Percentiles rank a stretch among this genome's conserved stretches.
Evolutionary conservation across 2,329 filamentous ascomycete species (phyloP).

Genomic region (Biscogniauxia sp.): DNA sequence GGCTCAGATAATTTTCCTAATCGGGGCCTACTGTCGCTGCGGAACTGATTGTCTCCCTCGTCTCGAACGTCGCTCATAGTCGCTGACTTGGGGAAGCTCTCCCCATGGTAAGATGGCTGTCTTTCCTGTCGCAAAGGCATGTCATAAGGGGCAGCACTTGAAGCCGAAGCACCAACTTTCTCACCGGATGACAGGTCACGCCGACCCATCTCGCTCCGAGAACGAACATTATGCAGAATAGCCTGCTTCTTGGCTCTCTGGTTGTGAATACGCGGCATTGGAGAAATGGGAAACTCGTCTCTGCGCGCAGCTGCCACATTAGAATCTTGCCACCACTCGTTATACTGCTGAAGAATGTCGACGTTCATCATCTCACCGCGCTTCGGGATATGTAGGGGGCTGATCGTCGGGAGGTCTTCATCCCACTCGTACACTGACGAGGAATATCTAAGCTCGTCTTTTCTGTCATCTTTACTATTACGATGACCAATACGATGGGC

Average conservation of each 20-base stretch:
- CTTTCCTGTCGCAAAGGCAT: background rate
- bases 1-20: slow-evolving; percentile 5
- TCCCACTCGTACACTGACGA: slow-evolving; percentile 20
- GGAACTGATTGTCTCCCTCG: background rate
- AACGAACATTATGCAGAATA: background rate
- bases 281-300: background rate
- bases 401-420: slow-evolving; percentile 19
- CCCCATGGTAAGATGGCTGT: background rate
- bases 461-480: background rate
- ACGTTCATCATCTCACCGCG: slow-evolving; percentile 2
- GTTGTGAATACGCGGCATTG: background rate
- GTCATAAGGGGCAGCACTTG: background rate
- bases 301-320: background rate
- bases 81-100: background rate
- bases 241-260: background rate
- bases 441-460: background rate
- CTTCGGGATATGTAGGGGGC: slow-evolving; percentile 13
- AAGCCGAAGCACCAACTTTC: background rate
- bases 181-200: background rate
- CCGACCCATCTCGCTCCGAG: background rate
- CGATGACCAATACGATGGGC: background rate
- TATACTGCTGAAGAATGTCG: slow-evolving; percentile 22
- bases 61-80: background rate
- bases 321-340: slow-evolving; percentile 13
- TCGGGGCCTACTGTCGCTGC: background rate